phyloP scores from a whole-genome alignment of 1,284 basidiomycete genomes.

The Melanopsichium pennsylvanicum region DNA sequence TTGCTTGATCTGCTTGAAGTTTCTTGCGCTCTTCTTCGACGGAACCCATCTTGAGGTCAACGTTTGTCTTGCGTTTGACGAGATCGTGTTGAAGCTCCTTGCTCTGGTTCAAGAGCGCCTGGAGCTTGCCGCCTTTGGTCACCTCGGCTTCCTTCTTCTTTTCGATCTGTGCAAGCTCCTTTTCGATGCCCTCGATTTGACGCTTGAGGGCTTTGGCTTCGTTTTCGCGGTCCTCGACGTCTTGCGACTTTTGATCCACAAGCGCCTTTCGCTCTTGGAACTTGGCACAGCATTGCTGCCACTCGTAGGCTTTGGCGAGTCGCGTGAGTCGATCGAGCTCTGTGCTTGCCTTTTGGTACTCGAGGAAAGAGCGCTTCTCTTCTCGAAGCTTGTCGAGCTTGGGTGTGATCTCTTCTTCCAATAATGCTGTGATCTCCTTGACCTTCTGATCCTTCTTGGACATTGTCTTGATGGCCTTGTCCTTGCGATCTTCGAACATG shows the following conservation, averaged over 20 bases:
- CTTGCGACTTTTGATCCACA: constrained; percentile 63
- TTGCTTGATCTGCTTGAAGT: constrained; percentile 71
- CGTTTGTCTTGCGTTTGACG: constrained; percentile 86
- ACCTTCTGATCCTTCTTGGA: constrained; percentile 96
- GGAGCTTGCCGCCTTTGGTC: constrained; percentile 79
- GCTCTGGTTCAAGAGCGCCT: constrained; percentile 80
- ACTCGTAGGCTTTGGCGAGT: constrained; percentile 87
- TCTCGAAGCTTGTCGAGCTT: constrained; percentile 89
- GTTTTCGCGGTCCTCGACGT: constrained; percentile 63
- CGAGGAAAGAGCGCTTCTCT: constrained; percentile 88
- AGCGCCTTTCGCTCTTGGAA: constrained; percentile 66
- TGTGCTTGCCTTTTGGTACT: constrained; percentile 86
- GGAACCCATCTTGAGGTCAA: constrained; percentile 80
- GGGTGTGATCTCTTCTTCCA: constrained; percentile 90
- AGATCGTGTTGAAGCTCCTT: constrained; percentile 81
- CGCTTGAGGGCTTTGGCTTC: constrained; percentile 62
- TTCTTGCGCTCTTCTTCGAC: constrained; percentile 82
- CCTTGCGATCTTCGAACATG: constrained; percentile 99
- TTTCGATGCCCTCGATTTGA: constrained; percentile 68
- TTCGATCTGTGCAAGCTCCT: constrained; percentile 68
- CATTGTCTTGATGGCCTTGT: constrained; percentile 97
- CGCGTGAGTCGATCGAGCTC: constrained; percentile 90
- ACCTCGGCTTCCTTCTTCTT: constrained; percentile 71
- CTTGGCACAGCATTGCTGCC: constrained; percentile 69
- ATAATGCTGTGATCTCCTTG: constrained; percentile 74